Base-by-base conservation (phyloP, 1,139 yeast genomes). In the Sugiyamaella castrensis region DNA sequence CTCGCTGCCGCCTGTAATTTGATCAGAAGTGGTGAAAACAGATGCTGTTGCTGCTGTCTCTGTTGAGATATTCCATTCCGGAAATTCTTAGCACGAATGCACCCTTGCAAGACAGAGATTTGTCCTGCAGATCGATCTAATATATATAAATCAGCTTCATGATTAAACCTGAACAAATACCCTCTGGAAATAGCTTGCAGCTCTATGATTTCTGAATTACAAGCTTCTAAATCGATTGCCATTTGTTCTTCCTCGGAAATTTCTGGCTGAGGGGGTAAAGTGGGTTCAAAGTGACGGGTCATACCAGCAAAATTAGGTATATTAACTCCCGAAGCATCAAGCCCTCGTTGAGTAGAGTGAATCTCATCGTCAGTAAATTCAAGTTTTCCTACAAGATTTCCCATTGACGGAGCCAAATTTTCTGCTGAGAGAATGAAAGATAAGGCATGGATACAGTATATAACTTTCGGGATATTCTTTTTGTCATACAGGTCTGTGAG, bases 401-500 rank as follows among this genome's bases (percentile, higher is more conserved):
- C 77, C 58, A 92, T 78, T 8, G 74, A 70, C 0, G 94, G 91
- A 16, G 84, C 82, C 19, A 73, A 68, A 51, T 73, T 64, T 71
- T 69, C 72, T 72, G 71, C 62, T 66, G 80, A 79, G 58, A 83
- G 75, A 70, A 81, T 82, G 67, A 79, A 87, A 40, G 92, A 83
- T 59, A 92, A 72, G 1, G 97, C 96, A 69, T 92, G 97, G 37
- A 92, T 72, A 60, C 98, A 89, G 65, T 89, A 91, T 68, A 94
- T 86, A 19, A 94, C 98, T 63, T 88, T 91, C 16, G 98, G 98
- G 19, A 91, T 79, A 61, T 92, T 87, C 61, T 89, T 91, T 60
- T 87, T 86, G 64, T 92, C 98, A 67, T 89, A 94, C 38, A 92
- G 73, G 68, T 92, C 99, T 1, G 96, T 89, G 51, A 91, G 75